phyloP scores from a whole-genome alignment of 805 yeast species.

The Pichia occidentalis region DNA sequence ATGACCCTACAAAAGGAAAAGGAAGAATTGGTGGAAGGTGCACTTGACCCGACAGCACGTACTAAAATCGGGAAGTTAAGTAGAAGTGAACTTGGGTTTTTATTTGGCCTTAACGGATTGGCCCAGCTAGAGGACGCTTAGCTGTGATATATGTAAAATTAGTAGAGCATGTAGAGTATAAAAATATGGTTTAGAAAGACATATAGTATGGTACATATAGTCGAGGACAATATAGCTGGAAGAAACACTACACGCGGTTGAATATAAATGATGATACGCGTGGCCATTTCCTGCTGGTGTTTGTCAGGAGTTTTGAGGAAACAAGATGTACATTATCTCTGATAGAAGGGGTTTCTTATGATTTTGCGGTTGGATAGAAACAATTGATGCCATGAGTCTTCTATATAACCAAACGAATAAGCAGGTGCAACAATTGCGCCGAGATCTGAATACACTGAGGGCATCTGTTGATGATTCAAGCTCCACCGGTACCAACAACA shows the following conservation, averaged over 20 bases:
- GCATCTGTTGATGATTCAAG: slow-evolving; percentile 51
- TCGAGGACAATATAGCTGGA: too few species aligned
- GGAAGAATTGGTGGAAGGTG: slow-evolving; percentile 70
- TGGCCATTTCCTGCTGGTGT: too few species aligned
- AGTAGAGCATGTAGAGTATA: too few species aligned
- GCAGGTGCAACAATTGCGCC: slow-evolving; percentile 66
- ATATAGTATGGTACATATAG: too few species aligned
- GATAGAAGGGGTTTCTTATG: background rate
- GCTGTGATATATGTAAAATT: too few species aligned
- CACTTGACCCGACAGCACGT: slow-evolving; percentile 73
- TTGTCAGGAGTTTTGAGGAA: too few species aligned
- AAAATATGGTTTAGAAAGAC: too few species aligned
- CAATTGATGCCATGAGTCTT: slow-evolving; percentile 49
- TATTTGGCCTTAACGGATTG: slow-evolving; percentile 49
- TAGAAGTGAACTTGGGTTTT: slow-evolving; percentile 61
- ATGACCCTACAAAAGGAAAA: slow-evolving; percentile 72
- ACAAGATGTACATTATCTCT: background rate
- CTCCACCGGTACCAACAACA: slow-evolving; percentile 33
- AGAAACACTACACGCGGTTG: too few species aligned
- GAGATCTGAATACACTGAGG: slow-evolving; percentile 64
- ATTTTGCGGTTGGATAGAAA: background rate
- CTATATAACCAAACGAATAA: slow-evolving; percentile 85
- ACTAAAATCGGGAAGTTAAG: slow-evolving; percentile 58
- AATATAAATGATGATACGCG: too few species aligned
- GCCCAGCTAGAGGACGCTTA: slow-evolving; percentile 18